Evolutionary conservation across 352 stramenopile species (phyloP), one percentile per base, ranked within the genome.

Genomic region (Phytophthora aleatoria): DNA sequence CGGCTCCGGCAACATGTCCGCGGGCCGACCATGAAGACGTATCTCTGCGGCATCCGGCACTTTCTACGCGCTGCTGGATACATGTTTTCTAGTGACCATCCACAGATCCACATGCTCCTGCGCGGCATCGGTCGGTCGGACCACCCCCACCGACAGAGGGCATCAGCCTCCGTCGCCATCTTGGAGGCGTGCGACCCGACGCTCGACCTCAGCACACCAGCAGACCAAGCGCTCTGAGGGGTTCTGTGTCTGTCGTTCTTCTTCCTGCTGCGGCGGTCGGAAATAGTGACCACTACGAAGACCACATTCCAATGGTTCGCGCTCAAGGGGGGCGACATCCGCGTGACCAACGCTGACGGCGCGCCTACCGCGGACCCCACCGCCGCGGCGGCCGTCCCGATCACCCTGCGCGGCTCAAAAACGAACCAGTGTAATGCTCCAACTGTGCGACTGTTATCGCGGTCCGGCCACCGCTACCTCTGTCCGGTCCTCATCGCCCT

Each of bases 171-270:
- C 0, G 0, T 63, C 7, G 27, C 49, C 1, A 27, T 63, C 3
- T 47, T 69, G 1, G 45, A 69, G 31, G 9, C n/a, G 1, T 68
- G 44, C 10, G 30, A 7, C 30, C 4, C 30, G 30, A 58, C 54
- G 3, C 12, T 12, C 27, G 12, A 7, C 16, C 24, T 68, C 30
- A 33, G 30, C 0, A 13, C 42, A 16, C 20, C 51, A 24, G 12
- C 43, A 5, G 31, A 43, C 11, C 45, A 61, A 67, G 44, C 38
- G 33, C n/a, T 61, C 15, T 53, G 24, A 20, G 42, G 58, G 50
- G 58, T 53, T 49, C 15, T 61, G 53, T 57, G 51, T 28, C 11
- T 70, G 31, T n/a, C 50, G 24, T 67, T 67, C 20, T 60, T 67
- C 27, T 67, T 56, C 13, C 43, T 67, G 1, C n/a, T 64, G 26